A percentile compares a stretch with the other conserved stretches of the same genome.
These are phyloP conservation scores for Clarireedia monteithiana DNA, from an alignment of 2,329 filamentous ascomycete genomes.

Conservation along the genomic window DNA sequence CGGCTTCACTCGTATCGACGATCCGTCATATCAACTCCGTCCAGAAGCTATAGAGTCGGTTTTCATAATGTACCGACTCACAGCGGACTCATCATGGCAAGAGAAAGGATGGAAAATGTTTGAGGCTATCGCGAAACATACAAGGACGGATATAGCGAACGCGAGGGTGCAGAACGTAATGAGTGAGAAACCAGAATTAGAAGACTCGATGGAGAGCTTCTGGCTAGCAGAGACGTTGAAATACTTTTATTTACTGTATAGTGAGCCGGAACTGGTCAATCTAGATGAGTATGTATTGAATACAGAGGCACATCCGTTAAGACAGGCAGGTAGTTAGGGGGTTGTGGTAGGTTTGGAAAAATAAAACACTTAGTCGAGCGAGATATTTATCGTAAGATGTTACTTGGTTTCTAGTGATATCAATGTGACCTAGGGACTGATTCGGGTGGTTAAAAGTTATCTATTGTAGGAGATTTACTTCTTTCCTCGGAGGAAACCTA, in stretches of 20 bases:
- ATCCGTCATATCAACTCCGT: conserved; percentile 40
- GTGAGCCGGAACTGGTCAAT: conserved; percentile 42
- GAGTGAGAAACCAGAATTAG: conserved; percentile 15
- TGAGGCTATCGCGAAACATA: conserved; percentile 34
- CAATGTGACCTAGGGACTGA: no score
- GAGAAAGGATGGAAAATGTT: conserved; percentile 41
- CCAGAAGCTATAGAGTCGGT: conserved; percentile 60
- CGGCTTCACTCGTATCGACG: conserved; percentile 8
- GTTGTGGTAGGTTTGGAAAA: neutral
- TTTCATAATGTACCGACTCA: conserved; percentile 45
- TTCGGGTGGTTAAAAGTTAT: no score
- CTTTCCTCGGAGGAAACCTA: no score
- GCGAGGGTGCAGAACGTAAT: conserved; percentile 35
- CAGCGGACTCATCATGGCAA: conserved; percentile 24
- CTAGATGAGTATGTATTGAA: conserved; percentile 51
- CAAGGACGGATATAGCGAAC: conserved; percentile 34
- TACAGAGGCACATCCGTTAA: conserved; percentile 22
- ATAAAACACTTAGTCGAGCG: no score
- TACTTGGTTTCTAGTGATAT: no score
- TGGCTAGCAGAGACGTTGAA: conserved; percentile 58
- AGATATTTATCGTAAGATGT: no score
- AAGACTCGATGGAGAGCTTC: conserved; percentile 51
- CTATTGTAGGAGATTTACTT: no score
- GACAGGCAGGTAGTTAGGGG: neutral
- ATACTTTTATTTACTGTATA: conserved; percentile 47